A percentile compares a stretch with the other conserved stretches of the same genome.
Conservation (phyloP, 352 stramenopile species). For the Peronospora destructor region DNA sequence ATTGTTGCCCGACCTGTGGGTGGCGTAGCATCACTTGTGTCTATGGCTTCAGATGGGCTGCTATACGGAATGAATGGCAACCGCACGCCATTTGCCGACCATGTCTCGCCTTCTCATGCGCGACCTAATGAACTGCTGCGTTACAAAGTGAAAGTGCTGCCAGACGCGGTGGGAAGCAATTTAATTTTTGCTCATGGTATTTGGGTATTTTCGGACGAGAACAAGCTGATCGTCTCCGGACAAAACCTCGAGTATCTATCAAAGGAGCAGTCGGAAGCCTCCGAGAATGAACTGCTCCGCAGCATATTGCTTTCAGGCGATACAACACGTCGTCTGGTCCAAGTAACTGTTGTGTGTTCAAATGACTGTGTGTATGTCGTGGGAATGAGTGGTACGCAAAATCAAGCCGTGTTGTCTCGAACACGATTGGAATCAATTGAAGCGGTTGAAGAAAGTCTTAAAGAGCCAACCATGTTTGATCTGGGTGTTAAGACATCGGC, state of each 20-base stretch:
- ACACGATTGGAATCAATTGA: conserved; percentile 44
- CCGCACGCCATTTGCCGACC: conserved; percentile 29
- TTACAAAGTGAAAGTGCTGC: conserved; percentile 72
- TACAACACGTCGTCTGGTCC: conserved; percentile 17
- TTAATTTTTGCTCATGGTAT: conserved; percentile 62
- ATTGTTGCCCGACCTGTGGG: conserved; percentile 74
- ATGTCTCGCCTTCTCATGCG: conserved; percentile 35
- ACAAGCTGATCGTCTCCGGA: conserved; percentile 13
- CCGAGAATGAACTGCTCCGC: conserved; percentile 25
- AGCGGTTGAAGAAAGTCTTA: conserved; percentile 63
- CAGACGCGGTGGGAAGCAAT: conserved; percentile 35
- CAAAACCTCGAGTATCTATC: conserved; percentile 28
- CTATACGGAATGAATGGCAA: conserved; percentile 50
- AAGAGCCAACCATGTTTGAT: conserved; percentile 53
- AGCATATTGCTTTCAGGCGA: conserved; percentile 35
- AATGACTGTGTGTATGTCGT: conserved; percentile 51
- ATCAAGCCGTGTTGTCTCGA: conserved; percentile 41
- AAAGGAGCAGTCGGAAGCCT: conserved; percentile 11
- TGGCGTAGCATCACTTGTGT: conserved; percentile 69
- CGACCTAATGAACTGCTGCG: conserved; percentile 61
- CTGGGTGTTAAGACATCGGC: conserved; percentile 36
- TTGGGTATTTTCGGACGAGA: conserved; percentile 39
- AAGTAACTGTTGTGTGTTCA: conserved; percentile 47
- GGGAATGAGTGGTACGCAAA: conserved; percentile 30
- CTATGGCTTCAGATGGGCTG: conserved; percentile 68